These are phyloP conservation scores for Phyllosticta ampelicida DNA, from an alignment of 2,329 filamentous ascomycete genomes.

Conservation along the genomic window DNA sequence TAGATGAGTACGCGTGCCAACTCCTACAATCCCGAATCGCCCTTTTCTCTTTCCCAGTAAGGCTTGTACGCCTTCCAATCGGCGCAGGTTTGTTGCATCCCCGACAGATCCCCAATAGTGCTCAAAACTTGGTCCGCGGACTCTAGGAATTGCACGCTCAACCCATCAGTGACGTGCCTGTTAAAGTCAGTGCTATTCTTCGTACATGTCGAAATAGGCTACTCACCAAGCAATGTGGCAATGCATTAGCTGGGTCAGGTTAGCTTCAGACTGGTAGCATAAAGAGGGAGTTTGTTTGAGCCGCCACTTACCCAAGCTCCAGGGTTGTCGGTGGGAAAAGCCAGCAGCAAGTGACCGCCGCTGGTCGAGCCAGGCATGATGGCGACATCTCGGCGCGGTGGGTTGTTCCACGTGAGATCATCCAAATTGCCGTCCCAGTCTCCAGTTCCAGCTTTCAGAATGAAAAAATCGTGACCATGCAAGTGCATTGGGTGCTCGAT, in stretches of 20 bases:
- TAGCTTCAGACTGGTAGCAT: too few relatives aligned
- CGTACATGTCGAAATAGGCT: not conserved
- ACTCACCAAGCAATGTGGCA: slow-evolving; percentile 10
- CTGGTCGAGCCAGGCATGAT: slow-evolving; percentile 19
- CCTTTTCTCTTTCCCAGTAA: not conserved
- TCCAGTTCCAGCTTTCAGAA: slow-evolving; percentile 25
- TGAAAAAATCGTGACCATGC: slow-evolving; percentile 31
- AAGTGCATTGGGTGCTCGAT: slow-evolving; percentile 33
- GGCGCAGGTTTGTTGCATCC: slow-evolving; percentile 18
- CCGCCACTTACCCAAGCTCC: slow-evolving; percentile 25
- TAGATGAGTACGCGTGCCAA: not conserved
- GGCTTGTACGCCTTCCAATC: slow-evolving; percentile 23
- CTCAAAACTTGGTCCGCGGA: slow-evolving; percentile 20
- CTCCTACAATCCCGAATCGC: slow-evolving; percentile 8
- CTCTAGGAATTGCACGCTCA: slow-evolving; percentile 46
- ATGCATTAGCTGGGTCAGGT: slow-evolving; percentile 13
- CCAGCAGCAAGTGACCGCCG: slow-evolving; percentile 39
- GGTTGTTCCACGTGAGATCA: slow-evolving; percentile 27
- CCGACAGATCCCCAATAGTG: slow-evolving; percentile 14
- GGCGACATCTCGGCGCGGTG: slow-evolving; percentile 29
- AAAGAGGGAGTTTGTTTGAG: not conserved
- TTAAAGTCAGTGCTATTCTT: slow-evolving; percentile 10
- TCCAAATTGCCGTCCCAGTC: slow-evolving; percentile 24
- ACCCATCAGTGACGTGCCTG: slow-evolving; percentile 26
- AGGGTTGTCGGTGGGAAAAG: slow-evolving; percentile 43